Base-by-base conservation (phyloP, 2,329 filamentous ascomycete genomes). In the Hypocreales sp. region DNA sequence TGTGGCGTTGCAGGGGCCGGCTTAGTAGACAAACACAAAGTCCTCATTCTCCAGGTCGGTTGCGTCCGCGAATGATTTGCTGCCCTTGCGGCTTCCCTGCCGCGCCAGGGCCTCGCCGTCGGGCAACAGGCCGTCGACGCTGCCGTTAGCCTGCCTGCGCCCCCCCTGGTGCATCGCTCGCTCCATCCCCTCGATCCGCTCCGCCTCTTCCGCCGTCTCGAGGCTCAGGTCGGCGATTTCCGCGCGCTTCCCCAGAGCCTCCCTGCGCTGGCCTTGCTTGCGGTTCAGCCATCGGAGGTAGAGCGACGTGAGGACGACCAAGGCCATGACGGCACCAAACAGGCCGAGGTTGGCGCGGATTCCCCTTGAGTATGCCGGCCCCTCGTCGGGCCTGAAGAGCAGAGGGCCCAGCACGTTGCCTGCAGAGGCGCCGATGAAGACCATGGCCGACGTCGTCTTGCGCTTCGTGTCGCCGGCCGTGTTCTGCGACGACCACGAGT, bases 381-480 rank as follows among this genome's bases (percentile, higher is more conserved):
- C 53, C 45, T 45, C 54, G 29, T 59, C 59, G 0, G 68, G 64
- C 4, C 64, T 72, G 45, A 75, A 79, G 0, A 79, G 53, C 25
- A 72, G 61, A 0, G 74, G 74, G 0, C 73, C 74, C 14, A 78
- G 53, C 20, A 79, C 68, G 37, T 80, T 79, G 5, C 74, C 75
- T 2, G 64, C 64, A 27, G 66, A 75, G 32, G 72, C 66, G 5
- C 72, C 71, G 25, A 79, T 61, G 39, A 79, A 74, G 1, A 79
- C 54, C 6, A 76, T 56, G 9, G 64, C 72, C 0, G 72, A 77
- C 0, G 67, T 74, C 8, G 67, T 64, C 40, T 78, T 79, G 35
- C 70, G 68, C 48, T 80, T 80, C 0, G 74, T 79, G 40, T 79
- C 72, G 2, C 75, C 74, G 0, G 67, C 74, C 0, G 74, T 74